phyloP scores from a whole-genome alignment of 345 rosid species.

The Geranium brycei region DNA sequence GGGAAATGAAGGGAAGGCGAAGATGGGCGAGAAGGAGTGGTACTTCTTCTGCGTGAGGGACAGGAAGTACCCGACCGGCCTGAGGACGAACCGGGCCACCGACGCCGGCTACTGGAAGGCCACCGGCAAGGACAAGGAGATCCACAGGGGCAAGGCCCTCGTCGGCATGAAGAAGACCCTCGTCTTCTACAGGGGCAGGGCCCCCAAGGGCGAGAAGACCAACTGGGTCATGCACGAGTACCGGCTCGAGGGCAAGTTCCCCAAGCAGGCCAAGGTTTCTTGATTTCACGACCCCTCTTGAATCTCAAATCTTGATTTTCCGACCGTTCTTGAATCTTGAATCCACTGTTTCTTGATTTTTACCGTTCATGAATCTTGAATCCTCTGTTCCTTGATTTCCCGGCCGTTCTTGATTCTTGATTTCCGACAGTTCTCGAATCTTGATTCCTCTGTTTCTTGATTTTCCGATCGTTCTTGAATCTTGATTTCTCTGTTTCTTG shows the following conservation, averaged over 20 bases:
- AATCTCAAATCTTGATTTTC: too few species aligned
- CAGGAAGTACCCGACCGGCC: constrained; percentile 11
- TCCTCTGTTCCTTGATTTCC: neutral
- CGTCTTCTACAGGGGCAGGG: constrained; percentile 10
- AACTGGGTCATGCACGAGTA: constrained; percentile 13
- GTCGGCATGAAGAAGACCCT: constrained; percentile 12
- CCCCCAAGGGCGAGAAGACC: constrained; percentile 6
- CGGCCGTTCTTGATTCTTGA: too few species aligned
- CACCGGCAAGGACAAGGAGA: constrained; percentile 12
- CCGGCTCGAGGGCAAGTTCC: constrained; percentile 4
- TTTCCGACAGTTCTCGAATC: too few species aligned
- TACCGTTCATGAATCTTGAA: too few species aligned
- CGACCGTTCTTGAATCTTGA: too few species aligned
- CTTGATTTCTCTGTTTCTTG: neutral
- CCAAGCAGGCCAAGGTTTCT: constrained; percentile 3
- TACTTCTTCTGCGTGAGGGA: constrained; percentile 10
- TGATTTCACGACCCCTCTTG: too few species aligned
- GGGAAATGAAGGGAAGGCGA: constrained; percentile 6
- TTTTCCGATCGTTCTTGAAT: too few species aligned
- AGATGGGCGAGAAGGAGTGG: constrained; percentile 13
- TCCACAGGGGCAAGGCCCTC: constrained; percentile 3
- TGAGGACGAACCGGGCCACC: constrained; percentile 10
- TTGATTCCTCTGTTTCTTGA: neutral
- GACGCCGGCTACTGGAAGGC: constrained; percentile 12
- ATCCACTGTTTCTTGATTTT: neutral